A percentile compares a stretch with the other conserved stretches of the same genome.
phyloP scores from a whole-genome alignment of 75 land plant species.

The Chamaecyparis obtusa region DNA sequence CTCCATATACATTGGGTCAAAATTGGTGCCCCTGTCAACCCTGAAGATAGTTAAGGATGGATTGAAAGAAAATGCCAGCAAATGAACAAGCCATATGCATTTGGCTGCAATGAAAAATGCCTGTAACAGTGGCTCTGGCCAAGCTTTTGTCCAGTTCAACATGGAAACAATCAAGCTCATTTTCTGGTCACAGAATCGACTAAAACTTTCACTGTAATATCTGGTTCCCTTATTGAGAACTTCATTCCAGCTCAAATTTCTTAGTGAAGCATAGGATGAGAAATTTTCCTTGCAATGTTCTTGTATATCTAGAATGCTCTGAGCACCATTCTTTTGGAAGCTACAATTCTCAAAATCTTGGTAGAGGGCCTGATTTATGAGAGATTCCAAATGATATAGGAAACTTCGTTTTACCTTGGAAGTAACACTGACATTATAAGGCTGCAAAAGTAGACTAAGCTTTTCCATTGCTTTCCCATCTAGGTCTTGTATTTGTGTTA shows the following conservation, averaged over 20 bases:
- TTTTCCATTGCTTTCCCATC: constrained; percentile 51
- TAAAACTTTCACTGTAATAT: constrained; percentile 73
- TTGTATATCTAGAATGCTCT: constrained; percentile 55
- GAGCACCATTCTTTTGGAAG: constrained; percentile 69
- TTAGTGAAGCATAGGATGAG: constrained; percentile 48
- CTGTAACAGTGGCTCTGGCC: constrained; percentile 65
- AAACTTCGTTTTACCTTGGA: constrained; percentile 41
- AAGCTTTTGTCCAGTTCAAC: constrained; percentile 64
- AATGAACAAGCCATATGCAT: constrained; percentile 84
- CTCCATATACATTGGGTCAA: constrained; percentile 79
- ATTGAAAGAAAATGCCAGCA: constrained; percentile 77
- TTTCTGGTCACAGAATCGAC: constrained; percentile 73
- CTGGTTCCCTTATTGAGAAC: constrained; percentile 70
- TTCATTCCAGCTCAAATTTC: constrained; percentile 81
- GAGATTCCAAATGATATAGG: constrained; percentile 74
- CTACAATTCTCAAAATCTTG: constrained; percentile 85
- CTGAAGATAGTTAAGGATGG: constrained; percentile 61
- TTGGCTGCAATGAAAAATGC: constrained; percentile 80
- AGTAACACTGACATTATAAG: constrained; percentile 46
- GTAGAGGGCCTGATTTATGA: constrained; percentile 70
- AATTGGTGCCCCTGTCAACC: constrained; percentile 58
- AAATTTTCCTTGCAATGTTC: constrained; percentile 54
- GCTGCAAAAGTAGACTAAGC: constrained; percentile 53
- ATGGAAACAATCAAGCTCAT: constrained; percentile 62
- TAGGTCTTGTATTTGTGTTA: constrained; percentile 56